Evolutionary conservation across 1,139 yeast genomes (phyloP).

Genomic region (Debaryomycetaceae sp.): DNA sequence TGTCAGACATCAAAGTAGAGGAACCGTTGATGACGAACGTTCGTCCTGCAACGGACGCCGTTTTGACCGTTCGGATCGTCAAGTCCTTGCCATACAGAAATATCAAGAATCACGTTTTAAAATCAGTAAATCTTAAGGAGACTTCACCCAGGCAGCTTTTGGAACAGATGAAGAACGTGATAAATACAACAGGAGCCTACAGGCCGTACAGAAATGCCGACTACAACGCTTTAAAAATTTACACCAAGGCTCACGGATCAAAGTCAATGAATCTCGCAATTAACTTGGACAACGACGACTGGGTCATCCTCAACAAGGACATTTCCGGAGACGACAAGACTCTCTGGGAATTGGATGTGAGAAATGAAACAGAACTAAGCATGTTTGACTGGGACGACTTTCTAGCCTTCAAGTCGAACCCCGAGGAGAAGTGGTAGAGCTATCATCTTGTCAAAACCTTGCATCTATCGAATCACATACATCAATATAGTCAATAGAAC

Average conservation of each 20-base stretch:
- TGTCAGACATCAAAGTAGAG: constrained; percentile 20
- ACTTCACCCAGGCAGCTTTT: constrained; percentile 67
- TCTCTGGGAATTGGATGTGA: constrained; percentile 66
- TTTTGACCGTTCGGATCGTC: constrained; percentile 78
- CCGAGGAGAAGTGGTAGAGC: constrained; percentile 82
- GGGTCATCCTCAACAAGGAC: constrained; percentile 50
- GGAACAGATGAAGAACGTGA: constrained; percentile 40
- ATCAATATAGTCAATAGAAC: no score
- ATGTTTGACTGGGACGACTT: constrained; percentile 68
- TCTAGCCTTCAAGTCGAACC: constrained; percentile 66
- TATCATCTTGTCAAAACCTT: not conserved
- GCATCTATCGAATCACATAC: no score
- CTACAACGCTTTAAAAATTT: constrained; percentile 76
- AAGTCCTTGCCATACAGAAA: constrained; percentile 93
- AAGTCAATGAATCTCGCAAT: constrained; percentile 91
- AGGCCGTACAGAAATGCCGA: constrained; percentile 81
- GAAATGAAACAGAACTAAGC: constrained; percentile 90
- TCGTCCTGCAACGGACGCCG: constrained; percentile 67
- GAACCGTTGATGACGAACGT: constrained; percentile 67
- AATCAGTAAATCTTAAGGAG: constrained; percentile 65
- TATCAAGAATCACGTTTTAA: constrained; percentile 74
- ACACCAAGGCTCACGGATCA: constrained; percentile 92
- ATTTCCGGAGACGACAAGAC: constrained; percentile 35
- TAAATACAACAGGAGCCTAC: constrained; percentile 63
- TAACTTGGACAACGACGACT: constrained; percentile 70